Evolutionary conservation across 805 yeast genomes (phyloP).

Genomic region (Scheffersomyces ergatensis): DNA sequence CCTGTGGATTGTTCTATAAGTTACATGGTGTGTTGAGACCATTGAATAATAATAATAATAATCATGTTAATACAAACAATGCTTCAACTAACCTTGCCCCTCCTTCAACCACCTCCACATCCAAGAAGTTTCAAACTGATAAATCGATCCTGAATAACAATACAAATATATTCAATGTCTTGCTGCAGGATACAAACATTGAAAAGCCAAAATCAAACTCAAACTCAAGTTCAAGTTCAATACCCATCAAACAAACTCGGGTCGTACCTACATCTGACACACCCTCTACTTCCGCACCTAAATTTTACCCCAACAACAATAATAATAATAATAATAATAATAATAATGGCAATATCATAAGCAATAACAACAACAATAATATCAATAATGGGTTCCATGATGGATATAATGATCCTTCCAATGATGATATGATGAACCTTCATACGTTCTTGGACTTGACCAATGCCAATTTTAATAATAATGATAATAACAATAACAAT

Average conservation of each 20-base stretch:
- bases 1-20: conserved; percentile 45
- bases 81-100: neutral
- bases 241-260: neutral
- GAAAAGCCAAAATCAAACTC: neutral
- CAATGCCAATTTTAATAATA: neutral
- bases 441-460: conserved; percentile 16
- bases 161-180: conserved; percentile 19
- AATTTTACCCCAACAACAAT: neutral
- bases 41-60: conserved; percentile 16
- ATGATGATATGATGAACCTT: conserved; percentile 12
- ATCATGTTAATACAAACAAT: neutral
- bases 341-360: too few species aligned
- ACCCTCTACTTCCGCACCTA: neutral
- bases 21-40: conserved; percentile 46
- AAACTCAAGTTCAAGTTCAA: neutral
- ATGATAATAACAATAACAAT: too few species aligned
- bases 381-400: neutral
- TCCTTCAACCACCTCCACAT: neutral
- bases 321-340: neutral
- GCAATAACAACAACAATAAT: neutral
- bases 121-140: conserved; percentile 9
- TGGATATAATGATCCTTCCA: conserved; percentile 2
- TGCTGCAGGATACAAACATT: conserved; percentile 4
- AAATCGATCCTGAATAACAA: conserved; percentile 21
- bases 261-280: neutral